Base-by-base conservation (phyloP, 345 rosid species). In the Noccaea caerulescens region DNA sequence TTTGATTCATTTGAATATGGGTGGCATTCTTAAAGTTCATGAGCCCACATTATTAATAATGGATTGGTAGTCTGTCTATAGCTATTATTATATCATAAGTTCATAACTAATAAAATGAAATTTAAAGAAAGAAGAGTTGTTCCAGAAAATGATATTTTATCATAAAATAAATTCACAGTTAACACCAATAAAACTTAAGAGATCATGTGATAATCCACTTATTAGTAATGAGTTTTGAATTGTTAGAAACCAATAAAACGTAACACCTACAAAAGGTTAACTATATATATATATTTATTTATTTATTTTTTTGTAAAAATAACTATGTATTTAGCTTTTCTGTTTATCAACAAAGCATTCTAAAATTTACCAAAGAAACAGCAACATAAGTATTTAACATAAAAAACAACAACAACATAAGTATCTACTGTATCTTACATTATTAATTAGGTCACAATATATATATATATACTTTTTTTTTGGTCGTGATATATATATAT, bases 11-110 rank as follows among this genome's bases (percentile, higher is more conserved):
- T 43, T 71, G 53, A 12, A 61, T 51, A 41, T 51, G 2, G 53
- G 44, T 71, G 69, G 68, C 75, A 61, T 61, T 71, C 55, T 61
- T 71, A 32, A 52, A 50, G 68, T 37, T 33, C 30, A 61, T 18
- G 68, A 60, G 68, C 68, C 68, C 61, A 61, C 75, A 51, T 9
- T 33, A 27, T 71, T 43, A 61, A 39, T 61, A 71, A 61, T 71
- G 53, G 61, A 18, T 52, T 32, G 10, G 43, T 41, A 60, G 43
- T 41, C 36, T 60, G 43, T 41, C 36, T 60, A 53, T 45, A 49
- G 10, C 43, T 23, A 62, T 42, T 36, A 61, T 42, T 18, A 42
- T 61, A 42, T 27, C 30, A 27, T 27, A 20, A 20, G 23, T 20
- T 41, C 44, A 71, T 61, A 71, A 6, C 51, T 9, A 38, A 41